Evolutionary conservation across 73 alveolate genomes (phyloP).

Genomic region (Uronychia setigera): DNA sequence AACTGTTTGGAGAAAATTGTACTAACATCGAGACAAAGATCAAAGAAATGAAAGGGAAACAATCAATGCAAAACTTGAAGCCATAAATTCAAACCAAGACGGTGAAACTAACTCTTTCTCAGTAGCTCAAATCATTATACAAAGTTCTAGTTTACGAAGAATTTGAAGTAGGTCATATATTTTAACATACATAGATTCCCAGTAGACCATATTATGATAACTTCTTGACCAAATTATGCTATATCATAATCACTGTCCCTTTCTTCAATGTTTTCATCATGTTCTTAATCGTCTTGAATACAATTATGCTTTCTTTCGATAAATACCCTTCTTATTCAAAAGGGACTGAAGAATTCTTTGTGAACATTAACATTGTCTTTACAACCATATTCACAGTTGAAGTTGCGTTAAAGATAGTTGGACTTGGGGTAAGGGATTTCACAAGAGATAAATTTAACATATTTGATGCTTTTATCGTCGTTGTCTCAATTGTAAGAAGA

Average conservation of each 20-base stretch:
- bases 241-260: conserved; percentile 6
- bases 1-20: too few relatives aligned
- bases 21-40: too few relatives aligned
- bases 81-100: too few relatives aligned
- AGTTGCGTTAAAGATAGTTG: conserved; percentile 63
- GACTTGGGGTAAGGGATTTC: conserved; percentile 70
- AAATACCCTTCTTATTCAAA: conserved; percentile 23
- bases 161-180: too few relatives aligned
- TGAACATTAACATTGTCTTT: conserved; percentile 25
- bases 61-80: too few relatives aligned
- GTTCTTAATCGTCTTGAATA: conserved; percentile 48
- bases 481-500: conserved; percentile 49
- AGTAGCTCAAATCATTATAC: too few relatives aligned
- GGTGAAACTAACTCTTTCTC: too few relatives aligned
- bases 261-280: conserved; percentile 20
- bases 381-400: conserved; percentile 60
- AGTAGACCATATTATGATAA: too few relatives aligned
- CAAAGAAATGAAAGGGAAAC: too few relatives aligned
- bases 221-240: not conserved
- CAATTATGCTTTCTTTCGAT: conserved; percentile 53
- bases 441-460: conserved; percentile 68
- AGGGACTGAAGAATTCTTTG: not conserved
- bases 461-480: conserved; percentile 70
- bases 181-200: too few relatives aligned
- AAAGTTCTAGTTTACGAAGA: too few relatives aligned